Evolutionary conservation across 2,329 filamentous ascomycete species (phyloP).

Genomic region (Zarea fungicola): DNA sequence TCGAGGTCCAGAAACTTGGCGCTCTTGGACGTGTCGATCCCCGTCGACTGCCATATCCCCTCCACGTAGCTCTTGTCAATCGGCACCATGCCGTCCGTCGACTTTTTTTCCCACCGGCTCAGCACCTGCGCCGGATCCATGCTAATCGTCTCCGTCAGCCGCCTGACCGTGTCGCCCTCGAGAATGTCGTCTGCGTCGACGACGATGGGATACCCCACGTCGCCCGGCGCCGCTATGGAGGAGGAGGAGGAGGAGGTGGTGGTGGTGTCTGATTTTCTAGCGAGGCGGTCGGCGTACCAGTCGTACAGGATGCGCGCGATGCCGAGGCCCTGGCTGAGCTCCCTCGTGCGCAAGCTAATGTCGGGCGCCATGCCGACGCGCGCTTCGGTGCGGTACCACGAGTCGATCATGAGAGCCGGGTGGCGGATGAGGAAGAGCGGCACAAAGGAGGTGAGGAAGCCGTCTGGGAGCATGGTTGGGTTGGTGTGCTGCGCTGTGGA

Average conservation of each 20-base stretch:
- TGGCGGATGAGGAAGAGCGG: slow-evolving; percentile 12
- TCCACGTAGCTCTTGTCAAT: slow-evolving; percentile 7
- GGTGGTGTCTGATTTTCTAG: too few relatives aligned
- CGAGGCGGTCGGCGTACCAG: slow-evolving; percentile 6
- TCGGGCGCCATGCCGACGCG: slow-evolving; percentile 5
- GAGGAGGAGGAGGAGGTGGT: too few relatives aligned
- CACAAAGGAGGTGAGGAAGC: slow-evolving; percentile 1
- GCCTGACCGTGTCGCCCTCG: slow-evolving; percentile 1
- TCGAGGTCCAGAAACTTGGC: neutral
- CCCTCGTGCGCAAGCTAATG: neutral
- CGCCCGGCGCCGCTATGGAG: neutral
- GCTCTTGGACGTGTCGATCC: slow-evolving; percentile 12
- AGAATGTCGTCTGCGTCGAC: slow-evolving; percentile 12
- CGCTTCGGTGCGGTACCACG: slow-evolving; percentile 12
- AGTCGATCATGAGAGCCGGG: slow-evolving; percentile 9
- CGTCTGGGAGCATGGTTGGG: slow-evolving; percentile 11
- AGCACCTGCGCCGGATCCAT: slow-evolving; percentile 10
- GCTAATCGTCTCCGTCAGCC: neutral
- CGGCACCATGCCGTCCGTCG: neutral
- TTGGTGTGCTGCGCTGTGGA: neutral
- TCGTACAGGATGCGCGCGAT: slow-evolving; percentile 8
- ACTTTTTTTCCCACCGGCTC: neutral
- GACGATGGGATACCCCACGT: neutral
- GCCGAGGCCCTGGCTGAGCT: neutral
- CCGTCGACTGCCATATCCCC: slow-evolving; percentile 7